A percentile compares a stretch with the other conserved stretches of the same genome.
phyloP scores from a whole-genome alignment of 208 protist genomes.

The Wallacemonas sp. region DNA sequence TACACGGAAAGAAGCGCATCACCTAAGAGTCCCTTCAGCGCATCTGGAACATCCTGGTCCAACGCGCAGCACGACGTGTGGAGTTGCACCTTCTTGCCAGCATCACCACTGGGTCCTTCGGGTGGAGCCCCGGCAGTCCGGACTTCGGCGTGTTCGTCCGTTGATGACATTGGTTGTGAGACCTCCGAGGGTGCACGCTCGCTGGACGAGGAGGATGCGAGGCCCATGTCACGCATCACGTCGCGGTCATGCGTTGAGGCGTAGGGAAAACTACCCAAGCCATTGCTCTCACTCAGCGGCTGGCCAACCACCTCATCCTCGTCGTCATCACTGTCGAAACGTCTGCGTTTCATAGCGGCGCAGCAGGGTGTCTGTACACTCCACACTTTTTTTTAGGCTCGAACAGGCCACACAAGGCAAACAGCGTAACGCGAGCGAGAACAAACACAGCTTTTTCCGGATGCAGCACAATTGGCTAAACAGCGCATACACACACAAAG shows the following conservation, averaged over 20 bases:
- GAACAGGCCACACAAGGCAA: too few species aligned
- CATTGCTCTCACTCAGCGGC: slow-evolving; percentile 6
- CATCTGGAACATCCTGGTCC: slow-evolving; percentile 58
- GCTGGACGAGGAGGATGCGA: slow-evolving; percentile 18
- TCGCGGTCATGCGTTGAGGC: slow-evolving; percentile 16
- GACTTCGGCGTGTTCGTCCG: too few species aligned
- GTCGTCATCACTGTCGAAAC: slow-evolving; percentile 81
- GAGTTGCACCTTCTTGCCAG: slow-evolving; percentile 17
- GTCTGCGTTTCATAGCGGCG: slow-evolving; percentile 51
- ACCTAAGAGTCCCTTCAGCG: slow-evolving; percentile 58
- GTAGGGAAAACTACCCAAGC: slow-evolving; percentile 39
- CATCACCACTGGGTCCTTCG: slow-evolving; percentile 3
- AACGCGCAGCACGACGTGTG: neutral
- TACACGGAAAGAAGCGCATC: slow-evolving; percentile 58
- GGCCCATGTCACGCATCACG: slow-evolving; percentile 32
- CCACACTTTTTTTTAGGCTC: too few species aligned
- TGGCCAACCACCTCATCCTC: slow-evolving; percentile 56
- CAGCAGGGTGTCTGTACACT: too few species aligned
- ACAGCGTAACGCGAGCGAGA: too few species aligned
- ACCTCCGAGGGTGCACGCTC: slow-evolving; percentile 4
- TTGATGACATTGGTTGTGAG: too few species aligned
- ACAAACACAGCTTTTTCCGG: too few species aligned
- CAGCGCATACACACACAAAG: too few species aligned
- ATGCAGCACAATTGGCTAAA: too few species aligned
- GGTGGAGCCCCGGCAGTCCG: too few species aligned